Conservation (phyloP, 176 grass and related monocot genomes). For the Cenchrus americanus region DNA sequence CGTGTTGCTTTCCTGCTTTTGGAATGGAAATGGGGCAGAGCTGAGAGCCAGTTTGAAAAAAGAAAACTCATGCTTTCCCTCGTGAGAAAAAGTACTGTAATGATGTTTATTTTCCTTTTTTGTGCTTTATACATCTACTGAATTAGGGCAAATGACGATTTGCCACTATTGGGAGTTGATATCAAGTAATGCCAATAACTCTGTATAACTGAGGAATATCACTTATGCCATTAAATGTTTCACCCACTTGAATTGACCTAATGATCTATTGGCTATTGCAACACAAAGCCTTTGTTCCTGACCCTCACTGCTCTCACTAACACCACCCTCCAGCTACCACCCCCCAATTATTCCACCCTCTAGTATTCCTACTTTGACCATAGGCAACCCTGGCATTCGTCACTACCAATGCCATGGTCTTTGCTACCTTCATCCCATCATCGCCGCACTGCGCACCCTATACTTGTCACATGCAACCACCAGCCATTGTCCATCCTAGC, state of each 20-base stretch:
- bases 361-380: neutral
- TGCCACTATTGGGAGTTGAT: neutral
- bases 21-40: neutral
- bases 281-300: neutral
- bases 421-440: neutral
- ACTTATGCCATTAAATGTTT: neutral
- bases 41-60: neutral
- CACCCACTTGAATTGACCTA: neutral
- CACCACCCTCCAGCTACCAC: neutral
- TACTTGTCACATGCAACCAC: neutral
- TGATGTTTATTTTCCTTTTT: neutral
- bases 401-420: neutral
- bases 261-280: neutral
- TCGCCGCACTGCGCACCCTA: no score
- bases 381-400: neutral
- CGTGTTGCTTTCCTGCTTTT: neutral
- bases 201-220: neutral
- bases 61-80: neutral
- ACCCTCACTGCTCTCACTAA: neutral
- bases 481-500: neutral
- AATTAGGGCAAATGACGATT: neutral
- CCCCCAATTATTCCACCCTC: neutral
- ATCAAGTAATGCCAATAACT: neutral
- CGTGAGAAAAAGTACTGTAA: conserved; percentile 1
- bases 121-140: neutral